phyloP scores from a whole-genome alignment of 768 basidiomycete genomes.

The Trametes punicea region DNA sequence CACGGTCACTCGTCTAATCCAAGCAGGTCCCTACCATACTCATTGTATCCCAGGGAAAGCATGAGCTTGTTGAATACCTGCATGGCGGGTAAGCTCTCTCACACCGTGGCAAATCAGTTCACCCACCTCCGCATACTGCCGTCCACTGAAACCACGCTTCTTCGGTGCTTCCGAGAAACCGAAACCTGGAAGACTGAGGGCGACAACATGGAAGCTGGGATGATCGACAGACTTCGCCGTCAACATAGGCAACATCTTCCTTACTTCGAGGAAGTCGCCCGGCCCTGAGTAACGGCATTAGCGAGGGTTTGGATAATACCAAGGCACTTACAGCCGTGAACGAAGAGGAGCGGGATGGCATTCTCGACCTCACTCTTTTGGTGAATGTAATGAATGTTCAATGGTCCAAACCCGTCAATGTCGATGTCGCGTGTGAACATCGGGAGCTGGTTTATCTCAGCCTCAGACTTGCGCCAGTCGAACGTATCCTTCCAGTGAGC shows the following conservation, averaged over 20 bases:
- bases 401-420: conserved; percentile 42
- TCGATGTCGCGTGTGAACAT: conserved; percentile 50
- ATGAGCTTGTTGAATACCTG: conserved; percentile 31
- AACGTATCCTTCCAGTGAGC: conserved; percentile 49
- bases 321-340: conserved; percentile 50
- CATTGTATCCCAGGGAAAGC: conserved; percentile 28
- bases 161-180: conserved; percentile 57
- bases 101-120: no score
- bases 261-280: conserved; percentile 53
- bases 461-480: conserved; percentile 54
- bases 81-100: no score
- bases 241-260: conserved; percentile 54
- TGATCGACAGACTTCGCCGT: conserved; percentile 36
- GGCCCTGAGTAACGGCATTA: conserved; percentile 43
- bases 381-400: conserved; percentile 58
- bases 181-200: conserved; percentile 53
- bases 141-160: conserved; percentile 44
- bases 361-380: conserved; percentile 39
- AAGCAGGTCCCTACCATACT: conserved; percentile 19
- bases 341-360: conserved; percentile 56
- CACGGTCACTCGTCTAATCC: background rate
- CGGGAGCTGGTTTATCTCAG: conserved; percentile 47
- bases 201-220: conserved; percentile 62
- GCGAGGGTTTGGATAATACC: no score
- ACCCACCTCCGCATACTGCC: conserved; percentile 52